Evolutionary conservation across 495 filamentous ascomycete species (phyloP), one percentile per base, ranked within the genome.

Genomic region (Aspergillus heteromorphus): DNA sequence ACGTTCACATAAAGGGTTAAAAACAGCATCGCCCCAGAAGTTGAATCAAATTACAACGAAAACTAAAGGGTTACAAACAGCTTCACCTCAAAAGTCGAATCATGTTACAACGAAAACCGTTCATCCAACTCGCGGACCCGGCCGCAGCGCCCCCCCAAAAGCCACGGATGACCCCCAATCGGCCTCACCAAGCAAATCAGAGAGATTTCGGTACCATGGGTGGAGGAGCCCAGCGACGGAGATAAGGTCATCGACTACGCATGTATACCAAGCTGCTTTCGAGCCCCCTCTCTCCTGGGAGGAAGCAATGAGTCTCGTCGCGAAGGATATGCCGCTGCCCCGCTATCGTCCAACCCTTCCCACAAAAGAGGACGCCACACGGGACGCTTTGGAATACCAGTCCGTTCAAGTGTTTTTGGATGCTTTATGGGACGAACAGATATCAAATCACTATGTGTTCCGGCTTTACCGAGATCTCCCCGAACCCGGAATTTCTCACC

Each of bases 291-390:
- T 62, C 20, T 52, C 57, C 20, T 65, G 65, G 62, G 61, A 68
- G 70, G 83, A 63, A 81, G 87, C 48, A 84, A 56, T 87, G 30
- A 83, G 88, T 66, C 70, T 81, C 30, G 84, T 87, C 49, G 79
- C 80, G 17, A 18, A 48, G 4, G 17, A 48, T 6, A 13, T 3
- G 36, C 36, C 16, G 38, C 34, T 21, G 27, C 17, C 49, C 8
- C 36, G 21, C 8, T 34, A 53, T 8, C n/a, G 27, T 23, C 13
- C 16, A 41, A 21, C 16, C 4, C 14, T 34, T 40, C 18, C 25
- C 61, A 67, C 65, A 50, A 79, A 82, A 59, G 70, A 40, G 20
- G 53, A 60, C 18, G 41, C 40, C 0, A 51, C 49, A 23, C 52
- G 38, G 34, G 61, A 65, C 59, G 56, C 51, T 8, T 50, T 60